Base-by-base conservation (phyloP, 2,329 filamentous ascomycete species). In the Neopestalotiopsis sp. region DNA sequence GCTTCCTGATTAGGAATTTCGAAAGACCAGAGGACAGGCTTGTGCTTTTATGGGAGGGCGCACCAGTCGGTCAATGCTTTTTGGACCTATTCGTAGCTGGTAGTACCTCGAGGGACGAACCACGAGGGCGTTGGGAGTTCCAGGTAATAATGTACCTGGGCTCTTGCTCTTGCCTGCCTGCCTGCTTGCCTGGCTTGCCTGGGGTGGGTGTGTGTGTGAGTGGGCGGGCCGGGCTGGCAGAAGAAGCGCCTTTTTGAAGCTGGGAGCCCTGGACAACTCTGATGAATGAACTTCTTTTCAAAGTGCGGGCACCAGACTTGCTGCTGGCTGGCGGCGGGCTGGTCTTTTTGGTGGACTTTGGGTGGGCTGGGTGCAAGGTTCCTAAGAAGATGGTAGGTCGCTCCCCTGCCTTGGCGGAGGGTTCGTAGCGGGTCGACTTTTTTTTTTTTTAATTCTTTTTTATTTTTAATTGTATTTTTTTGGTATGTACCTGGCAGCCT, bases 1-100 rank as follows among this genome's bases (percentile, higher is more conserved):
- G 61, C 61, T 67, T 56, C 65, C 65, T 67, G 53, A 67, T 59
- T 67, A 59, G 65, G 65, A 64, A 64, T 64, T 64, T 64, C 61
- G n/a, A 45, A 38, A 45, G 61, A 49, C 38, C 20, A 45, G 42
- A 20, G 42, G 61, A 24, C 28, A 64, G 61, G 61, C 61, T 64
- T 64, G 61, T 64, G 61, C 61, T 66, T 66, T 66, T 65, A 49
- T 56, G 62, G 34, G 65, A 61, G 53, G n/a, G 65, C 17, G 42
- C 65, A 56, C 65, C 42, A 32, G 34, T 34, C 53, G 65, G 65
- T 61, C 65, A 59, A 30, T 66, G 64, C 64, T 62, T 40, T 30
- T 34, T 59, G 56, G 56, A 2, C 13, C 24, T 59, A 14, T 30
- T 24, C 24, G 24, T 28, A 28, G 45, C 45, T 49, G 45, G 45